Evolutionary conservation across 75 land plant species (phyloP).

Genomic region (Larix kaempferi): DNA sequence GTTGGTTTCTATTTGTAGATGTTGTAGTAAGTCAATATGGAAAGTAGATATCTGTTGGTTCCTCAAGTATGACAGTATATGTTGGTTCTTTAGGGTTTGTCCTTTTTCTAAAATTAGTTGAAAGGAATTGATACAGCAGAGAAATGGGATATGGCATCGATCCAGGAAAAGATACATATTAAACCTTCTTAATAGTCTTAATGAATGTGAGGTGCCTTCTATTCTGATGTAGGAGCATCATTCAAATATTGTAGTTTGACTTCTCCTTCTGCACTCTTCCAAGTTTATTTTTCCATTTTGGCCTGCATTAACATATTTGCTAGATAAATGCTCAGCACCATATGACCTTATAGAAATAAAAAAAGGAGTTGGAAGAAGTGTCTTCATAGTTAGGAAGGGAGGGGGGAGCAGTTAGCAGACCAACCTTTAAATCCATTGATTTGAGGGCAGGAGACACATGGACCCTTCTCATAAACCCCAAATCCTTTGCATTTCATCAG

Average conservation of each 20-base stretch:
- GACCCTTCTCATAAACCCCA: conserved; percentile 33
- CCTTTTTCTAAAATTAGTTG: too few relatives aligned
- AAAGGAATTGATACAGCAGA: too few relatives aligned
- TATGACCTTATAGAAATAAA: conserved; percentile 23
- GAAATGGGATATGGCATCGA: too few relatives aligned
- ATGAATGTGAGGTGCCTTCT: conserved; percentile 26
- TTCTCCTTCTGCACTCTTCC: conserved; percentile 24
- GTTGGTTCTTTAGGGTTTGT: too few relatives aligned
- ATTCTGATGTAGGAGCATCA: conserved; percentile 26
- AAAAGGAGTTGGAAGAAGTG: neutral
- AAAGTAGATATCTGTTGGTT: too few relatives aligned
- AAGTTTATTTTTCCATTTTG: conserved; percentile 15
- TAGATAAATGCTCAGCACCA: conserved; percentile 44
- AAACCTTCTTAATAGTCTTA: too few relatives aligned
- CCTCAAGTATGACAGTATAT: too few relatives aligned
- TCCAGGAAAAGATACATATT: too few relatives aligned
- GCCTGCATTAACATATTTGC: conserved; percentile 19
- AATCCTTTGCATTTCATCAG: conserved; percentile 37
- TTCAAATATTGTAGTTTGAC: too few relatives aligned
- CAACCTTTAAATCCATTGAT: conserved; percentile 29
- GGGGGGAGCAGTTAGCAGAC: conserved; percentile 26
- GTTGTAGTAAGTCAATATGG: too few relatives aligned
- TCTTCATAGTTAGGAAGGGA: conserved; percentile 11
- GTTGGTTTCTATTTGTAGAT: too few relatives aligned
- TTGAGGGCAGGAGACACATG: conserved; percentile 45